Percentiles rank a stretch among this genome's conserved stretches.
These are phyloP conservation scores for Aquilaria sinensis DNA, from an alignment of 345 rosid species.

Conservation along the genomic window DNA sequence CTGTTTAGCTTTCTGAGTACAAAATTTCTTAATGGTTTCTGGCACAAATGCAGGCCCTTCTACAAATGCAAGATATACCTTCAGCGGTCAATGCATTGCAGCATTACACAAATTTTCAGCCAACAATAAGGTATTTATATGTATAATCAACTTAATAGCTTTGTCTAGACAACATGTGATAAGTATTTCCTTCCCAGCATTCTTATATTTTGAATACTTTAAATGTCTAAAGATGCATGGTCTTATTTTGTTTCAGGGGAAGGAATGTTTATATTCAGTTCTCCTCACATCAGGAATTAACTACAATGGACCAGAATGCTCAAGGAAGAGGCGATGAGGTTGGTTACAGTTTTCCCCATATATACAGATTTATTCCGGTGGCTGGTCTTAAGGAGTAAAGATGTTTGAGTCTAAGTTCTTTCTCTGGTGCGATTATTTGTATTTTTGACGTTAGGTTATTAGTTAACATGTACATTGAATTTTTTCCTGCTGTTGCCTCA, in stretches of 20 bases:
- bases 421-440: not conserved
- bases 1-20: not conserved
- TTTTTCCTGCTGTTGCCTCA: no score
- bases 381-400: conserved; percentile 2
- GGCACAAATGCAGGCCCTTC: conserved; percentile 62
- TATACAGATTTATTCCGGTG: conserved; percentile 2
- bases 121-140: conserved; percentile 63
- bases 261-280: conserved; percentile 95
- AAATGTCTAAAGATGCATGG: not conserved
- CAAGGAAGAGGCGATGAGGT: conserved; percentile 99
- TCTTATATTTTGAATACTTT: not conserved
- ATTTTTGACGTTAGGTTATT: not conserved
- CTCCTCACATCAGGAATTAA: conserved; percentile 98
- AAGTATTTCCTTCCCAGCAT: not conserved
- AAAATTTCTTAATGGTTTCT: conserved; percentile 9
- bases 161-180: not conserved
- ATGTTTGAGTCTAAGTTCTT: not conserved
- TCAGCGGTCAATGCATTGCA: conserved; percentile 82
- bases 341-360: conserved; percentile 21
- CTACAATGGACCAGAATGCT: conserved; percentile 86
- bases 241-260: conserved; percentile 43
- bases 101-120: conserved; percentile 76
- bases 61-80: conserved; percentile 96
- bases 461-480: not conserved
- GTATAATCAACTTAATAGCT: not conserved